Conservation (phyloP, 2,329 filamentous ascomycete species). For the Hypocreales sp. region DNA sequence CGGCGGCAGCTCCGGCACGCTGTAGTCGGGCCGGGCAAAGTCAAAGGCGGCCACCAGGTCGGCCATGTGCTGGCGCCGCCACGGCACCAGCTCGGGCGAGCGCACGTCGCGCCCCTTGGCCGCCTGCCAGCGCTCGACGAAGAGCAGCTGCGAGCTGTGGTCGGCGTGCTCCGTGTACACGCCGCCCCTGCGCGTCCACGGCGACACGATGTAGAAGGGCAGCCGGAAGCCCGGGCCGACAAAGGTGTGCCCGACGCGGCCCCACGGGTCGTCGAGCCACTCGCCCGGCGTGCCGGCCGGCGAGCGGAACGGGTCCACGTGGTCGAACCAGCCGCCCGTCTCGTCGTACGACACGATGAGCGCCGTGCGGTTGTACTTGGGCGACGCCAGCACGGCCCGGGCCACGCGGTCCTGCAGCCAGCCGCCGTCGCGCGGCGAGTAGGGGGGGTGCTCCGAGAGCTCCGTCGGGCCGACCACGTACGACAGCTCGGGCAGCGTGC, state of each 20-base stretch:
- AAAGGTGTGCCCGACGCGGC: conserved; percentile 20
- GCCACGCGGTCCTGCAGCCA: conserved; percentile 38
- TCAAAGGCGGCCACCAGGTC: conserved; percentile 22
- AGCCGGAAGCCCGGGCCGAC: conserved; percentile 26
- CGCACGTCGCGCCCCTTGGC: conserved; percentile 22
- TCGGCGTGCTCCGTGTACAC: conserved; percentile 39
- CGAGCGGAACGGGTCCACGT: conserved; percentile 34
- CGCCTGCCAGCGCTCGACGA: conserved; percentile 31
- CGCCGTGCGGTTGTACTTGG: conserved; percentile 29
- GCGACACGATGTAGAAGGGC: conserved; percentile 39
- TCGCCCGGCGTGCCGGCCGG: conserved; percentile 32
- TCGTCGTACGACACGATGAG: conserved; percentile 30
- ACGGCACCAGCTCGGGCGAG: conserved; percentile 12
- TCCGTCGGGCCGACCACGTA: conserved; percentile 34
- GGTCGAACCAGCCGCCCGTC: conserved; percentile 38
- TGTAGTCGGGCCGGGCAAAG: conserved; percentile 33
- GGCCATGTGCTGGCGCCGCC: conserved; percentile 17
- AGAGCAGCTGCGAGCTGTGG: conserved; percentile 38
- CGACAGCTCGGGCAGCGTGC: conserved; percentile 33
- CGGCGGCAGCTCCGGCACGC: conserved; percentile 27
- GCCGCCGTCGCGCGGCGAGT: conserved; percentile 33
- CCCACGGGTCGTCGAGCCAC: conserved; percentile 29
- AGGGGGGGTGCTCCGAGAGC: conserved; percentile 37
- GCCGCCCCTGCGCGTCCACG: conserved; percentile 35
- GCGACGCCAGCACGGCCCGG: conserved; percentile 31